Base-by-base conservation (phyloP, 805 yeast species). In the Candida easanensis region DNA sequence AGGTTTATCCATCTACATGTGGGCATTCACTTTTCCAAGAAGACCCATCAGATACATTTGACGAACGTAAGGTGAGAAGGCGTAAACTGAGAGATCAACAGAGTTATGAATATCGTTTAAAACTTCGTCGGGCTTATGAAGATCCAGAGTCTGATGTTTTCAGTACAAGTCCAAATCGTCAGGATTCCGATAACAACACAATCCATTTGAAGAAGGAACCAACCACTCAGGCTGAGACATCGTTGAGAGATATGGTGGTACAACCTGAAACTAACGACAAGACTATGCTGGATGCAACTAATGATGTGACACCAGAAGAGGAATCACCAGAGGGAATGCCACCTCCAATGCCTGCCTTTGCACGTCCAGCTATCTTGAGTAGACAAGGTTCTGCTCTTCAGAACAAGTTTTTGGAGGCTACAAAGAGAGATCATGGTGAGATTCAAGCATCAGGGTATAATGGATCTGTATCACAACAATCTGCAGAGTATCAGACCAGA, bases 21-120 rank as follows among this genome's bases (percentile, higher is more conserved):
- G 97, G 97, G 80, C 96, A 48, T 34, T 53, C 58, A 0, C 88
- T 96, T 4, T 91, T 91, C 65, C 72, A 84, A n/a, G 75, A 75
- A 38, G 91, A 86, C 56, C 59, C 69, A 5, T 45, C 70, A 0
- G 66, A 66, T 22, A 42, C 50, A 16, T 66, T 69, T 28, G 70
- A 70, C 48, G 64, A 63, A 35, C 70, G 70, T 20, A 63, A 70
- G 33, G 69, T 68, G 41, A 66, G 64, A 50, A 52, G 59, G 16
- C 51, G 65, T 31, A 46, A 38, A 32, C 6, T 42, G 15, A 50
- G 61, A 37, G 60, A 57, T 33, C 48, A 49, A 13, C 60, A 65
- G 33, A 62, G 69, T n/a, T 61, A 62, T 37, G 62, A 63, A 15
- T 72, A 70, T 53, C 62, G 80, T 63, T 59, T 46, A 49, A 64